These are phyloP conservation scores for Ceriops zippeliana DNA, from an alignment of 345 rosid species.

Conservation along the genomic window DNA sequence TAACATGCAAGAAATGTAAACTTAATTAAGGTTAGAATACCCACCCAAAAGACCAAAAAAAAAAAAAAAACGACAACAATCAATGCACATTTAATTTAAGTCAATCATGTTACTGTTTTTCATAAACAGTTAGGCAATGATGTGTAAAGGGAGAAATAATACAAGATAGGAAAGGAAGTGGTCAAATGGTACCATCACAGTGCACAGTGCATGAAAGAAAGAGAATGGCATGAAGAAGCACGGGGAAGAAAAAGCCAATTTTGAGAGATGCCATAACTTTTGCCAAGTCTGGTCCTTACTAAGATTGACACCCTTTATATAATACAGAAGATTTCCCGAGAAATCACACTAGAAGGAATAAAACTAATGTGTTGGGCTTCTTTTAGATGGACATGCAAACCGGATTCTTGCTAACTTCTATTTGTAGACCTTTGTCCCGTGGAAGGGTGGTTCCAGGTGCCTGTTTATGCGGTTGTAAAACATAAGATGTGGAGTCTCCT, in stretches of 20 bases:
- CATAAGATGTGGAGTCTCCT: background rate
- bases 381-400: background rate
- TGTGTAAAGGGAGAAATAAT: background rate
- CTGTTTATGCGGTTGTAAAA: conserved; percentile 6
- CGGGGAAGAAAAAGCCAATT: conserved; percentile 4
- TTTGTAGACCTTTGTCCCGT: background rate
- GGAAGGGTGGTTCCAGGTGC: conserved; percentile 18
- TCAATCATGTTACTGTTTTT: background rate
- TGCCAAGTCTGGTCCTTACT: background rate
- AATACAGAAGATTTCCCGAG: background rate
- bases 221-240: conserved; percentile 29
- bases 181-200: conserved; percentile 13
- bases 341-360: background rate
- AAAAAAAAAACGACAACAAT: background rate
- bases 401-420: background rate
- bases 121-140: background rate
- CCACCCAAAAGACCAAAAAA: no score
- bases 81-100: background rate
- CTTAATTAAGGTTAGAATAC: no score
- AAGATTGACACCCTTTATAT: background rate
- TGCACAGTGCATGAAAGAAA: conserved; percentile 31
- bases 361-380: background rate
- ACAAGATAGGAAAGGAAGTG: background rate
- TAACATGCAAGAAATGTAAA: no score
- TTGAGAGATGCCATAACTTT: conserved; percentile 31